Base-by-base conservation (phyloP, 257 asterid genomes). In the Parsonsia alboflavescens region DNA sequence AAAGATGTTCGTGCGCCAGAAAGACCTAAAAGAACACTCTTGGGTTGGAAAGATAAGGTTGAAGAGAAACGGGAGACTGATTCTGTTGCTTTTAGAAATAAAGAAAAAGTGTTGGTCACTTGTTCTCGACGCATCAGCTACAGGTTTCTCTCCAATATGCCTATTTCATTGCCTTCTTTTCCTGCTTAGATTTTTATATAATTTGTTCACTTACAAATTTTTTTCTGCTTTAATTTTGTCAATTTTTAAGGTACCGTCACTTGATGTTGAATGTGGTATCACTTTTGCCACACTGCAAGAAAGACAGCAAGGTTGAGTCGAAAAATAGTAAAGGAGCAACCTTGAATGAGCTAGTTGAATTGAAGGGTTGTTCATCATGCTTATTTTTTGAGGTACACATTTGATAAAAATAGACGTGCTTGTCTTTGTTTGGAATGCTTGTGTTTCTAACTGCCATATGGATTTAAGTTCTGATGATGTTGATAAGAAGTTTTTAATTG, bases 301-400 rank as follows among this genome's bases (percentile, higher is more conserved):
- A 92, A 71, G 98, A 94, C 71, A 94, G 80, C 86, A 94, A 94
- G 73, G 94, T 94, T 21, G 96, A 95, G 83, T 86, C 96, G 13
- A 95, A 92, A 87, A 90, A 80, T 78, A 88, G 96, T 80, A 95
- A 95, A 92, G 98, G 99, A 52, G 75, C 96, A 1, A 84, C 96
- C 68, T 84, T 95, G 87, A 95, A 89, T 73, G 98, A 95, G 89
- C 92, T 95, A 11, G 96, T 95, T 62, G 99, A 95, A 90, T 89
- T 92, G 67, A 92, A 80, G 90, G 85, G 89, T 72, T 92, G 97
- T 80, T 86, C 93, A 5, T 92, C 99, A 75, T 95, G 94, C 76
- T 81, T 95, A 82, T 95, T 95, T 85, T 95, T 95, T 42, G 99
- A 95, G 98, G 99, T 94, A 83, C 24, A 72, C 33, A 12, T 69